Base-by-base conservation (phyloP, 208 protist species). In the Trypanosoma vivax region DNA sequence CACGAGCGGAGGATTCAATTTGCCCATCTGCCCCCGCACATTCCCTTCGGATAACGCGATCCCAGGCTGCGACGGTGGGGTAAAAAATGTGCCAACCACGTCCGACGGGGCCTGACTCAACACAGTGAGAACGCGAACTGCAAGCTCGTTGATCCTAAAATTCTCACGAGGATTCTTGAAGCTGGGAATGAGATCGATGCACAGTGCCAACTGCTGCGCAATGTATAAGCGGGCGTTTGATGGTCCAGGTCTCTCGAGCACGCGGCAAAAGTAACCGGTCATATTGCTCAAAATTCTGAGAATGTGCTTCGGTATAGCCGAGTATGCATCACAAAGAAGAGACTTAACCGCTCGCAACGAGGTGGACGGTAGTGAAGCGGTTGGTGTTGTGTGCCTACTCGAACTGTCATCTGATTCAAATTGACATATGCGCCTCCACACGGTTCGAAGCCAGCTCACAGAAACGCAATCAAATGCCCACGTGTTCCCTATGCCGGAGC, bases 171-270 rank as follows among this genome's bases (percentile, higher is more conserved):
- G 38, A 27, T 55, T 30, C 21, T 49, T 25, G 9, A 11, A 9
- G n/a, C n/a, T n/a, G n/a, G 49, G 40, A 39, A 65, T 43, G 31
- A 57, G 21, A 30, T 55, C 29, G 18, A 65, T 19, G 37, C 47
- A 55, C 2, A 65, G 18, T 11, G 49, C 38, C 24, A 65, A 23
- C 29, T 65, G 58, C 40, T 65, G n/a, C 3, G 58, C 58, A 25
- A 65, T 65, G 33, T 35, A 42, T 10, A 50, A 9, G n/a, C 30
- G 34, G 21, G 24, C 24, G 4, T 50, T 42, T 16, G 34, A 14
- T 23, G 28, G 18, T 21, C 25, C 48, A 5, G 58, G 49, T 16
- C 5, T 2, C 14, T 38, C 31, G 10, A 65, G 29, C 13, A 50
- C 7, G 28, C 18, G 1, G 28, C 38, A 39, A 40, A 65, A 10